Evolutionary conservation across 192 early-diverging fungal genomes (phyloP), one percentile per base, ranked within the genome.

Genomic region (Entomortierella lignicola): DNA sequence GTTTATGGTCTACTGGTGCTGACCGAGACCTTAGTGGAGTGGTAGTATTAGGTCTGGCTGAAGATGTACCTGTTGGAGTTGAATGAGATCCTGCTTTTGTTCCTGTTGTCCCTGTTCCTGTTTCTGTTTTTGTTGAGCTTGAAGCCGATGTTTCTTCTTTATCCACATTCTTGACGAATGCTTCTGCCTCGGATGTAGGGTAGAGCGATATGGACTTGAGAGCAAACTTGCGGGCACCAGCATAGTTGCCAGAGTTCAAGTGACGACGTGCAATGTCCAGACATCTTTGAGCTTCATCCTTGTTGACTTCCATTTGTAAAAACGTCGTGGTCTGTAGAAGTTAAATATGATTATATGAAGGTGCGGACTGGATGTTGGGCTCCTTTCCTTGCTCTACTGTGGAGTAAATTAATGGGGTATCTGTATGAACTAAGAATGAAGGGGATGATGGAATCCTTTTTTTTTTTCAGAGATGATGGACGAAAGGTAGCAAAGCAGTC

Each of bases 201-300:
- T 86, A 94, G 13, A 98, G 85, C 4, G 90, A 71, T 53, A 95
- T 63, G 17, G 91, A 92, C 73, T 97, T 97, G 64, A 89, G 89
- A 4, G 93, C 91, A 66, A 97, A 91, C 74, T 93, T 94, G n/a
- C 93, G 62, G 0, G 96, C 96, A 8, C 85, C 79, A 4, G 81
- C 72, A 59, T 80, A 84, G 83, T 97, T 93, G 13, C 91, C 93
- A 5, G 59, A 69, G 25, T 69, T 70, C 77, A 86, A 90, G 62
- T 94, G 90, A 18, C 81, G 73, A 62, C 91, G 92, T 11, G 95
- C 96, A 69, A 96, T 92, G 5, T 84, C 58, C 0, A 98, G 77
- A 50, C 94, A 93, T 7, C 92, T 82, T 21, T 83, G 37, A 6
- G 97, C 97, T 70, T 96, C 95, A 69, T 97, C 97, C 66, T 89